Evolutionary conservation across 2,329 filamentous ascomycete species (phyloP), one percentile per base, ranked within the genome.

Genomic region (Aschersonia sp.): DNA sequence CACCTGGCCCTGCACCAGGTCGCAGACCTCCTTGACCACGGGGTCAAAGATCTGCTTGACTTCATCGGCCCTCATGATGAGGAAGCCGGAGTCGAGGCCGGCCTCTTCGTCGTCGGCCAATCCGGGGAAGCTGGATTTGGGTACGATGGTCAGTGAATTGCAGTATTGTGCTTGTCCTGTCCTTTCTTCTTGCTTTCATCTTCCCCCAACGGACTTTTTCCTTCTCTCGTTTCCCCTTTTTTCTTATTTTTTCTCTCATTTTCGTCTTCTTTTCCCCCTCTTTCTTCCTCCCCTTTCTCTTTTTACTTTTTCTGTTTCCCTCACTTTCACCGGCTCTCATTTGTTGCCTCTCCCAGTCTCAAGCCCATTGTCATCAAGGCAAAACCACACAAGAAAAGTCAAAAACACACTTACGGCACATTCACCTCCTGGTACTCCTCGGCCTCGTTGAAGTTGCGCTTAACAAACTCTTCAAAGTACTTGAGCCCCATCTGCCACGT

Each of bases 401-500:
- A 22, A 22, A 22, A 22, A 22, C 22, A 42, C 11, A 71, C 75
- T 54, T 64, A 78, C 74, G 85, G 85, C 4, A 89, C 76, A 49
- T 87, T 87, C 50, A 88, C 77, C 59, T 89, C 85, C 45, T 80
- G 73, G 52, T 85, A 78, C 57, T 87, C 84, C 44, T 8, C 8
- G 33, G 87, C 83, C 56, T 85, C 81, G 58, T 85, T 83, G 59
- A 89, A 90, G 57, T 87, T 88, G 11, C 85, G 75, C 65, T 90
- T 90, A 11, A 90, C 84, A 59, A 87, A 88, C 58, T 89, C 84
- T 57, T 90, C 85, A 62, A 87, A 90, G 58, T 87, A 88, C 48
- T 79, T 76, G 46, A 89, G 68, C 2, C 81, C 85, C 79, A 82
- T 82, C 60, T 83, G 84, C 83, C 85, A 89, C 1, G 81, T 86